A percentile compares a stretch with the other conserved stretches of the same genome.
Evolutionary conservation across 2,329 filamentous ascomycete genomes (phyloP).

Genomic region (Exophiala xenobiotica): DNA sequence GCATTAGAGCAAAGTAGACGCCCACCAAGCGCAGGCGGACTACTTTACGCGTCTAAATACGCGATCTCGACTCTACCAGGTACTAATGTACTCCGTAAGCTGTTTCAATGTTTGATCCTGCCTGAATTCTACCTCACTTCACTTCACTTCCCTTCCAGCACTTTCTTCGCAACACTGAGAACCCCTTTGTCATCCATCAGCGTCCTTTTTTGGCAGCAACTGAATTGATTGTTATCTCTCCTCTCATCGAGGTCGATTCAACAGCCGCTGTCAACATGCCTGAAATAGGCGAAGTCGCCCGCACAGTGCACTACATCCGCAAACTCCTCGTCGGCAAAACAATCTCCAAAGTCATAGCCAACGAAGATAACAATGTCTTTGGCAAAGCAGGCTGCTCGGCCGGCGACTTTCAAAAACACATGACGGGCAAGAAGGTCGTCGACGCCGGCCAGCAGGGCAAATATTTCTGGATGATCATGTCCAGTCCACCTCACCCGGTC

Average conservation of each 20-base stretch:
- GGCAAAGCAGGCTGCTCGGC: constrained; percentile 85
- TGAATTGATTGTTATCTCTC: too few relatives aligned
- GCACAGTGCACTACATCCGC: constrained; percentile 80
- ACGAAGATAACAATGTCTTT: constrained; percentile 82
- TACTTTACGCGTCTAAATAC: constrained; percentile 27
- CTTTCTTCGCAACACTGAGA: too few relatives aligned
- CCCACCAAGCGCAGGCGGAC: too few relatives aligned
- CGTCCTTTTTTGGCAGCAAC: too few relatives aligned
- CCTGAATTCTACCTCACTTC: too few relatives aligned
- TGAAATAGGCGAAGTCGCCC: constrained; percentile 65
- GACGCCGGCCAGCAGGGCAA: constrained; percentile 85
- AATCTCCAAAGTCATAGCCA: constrained; percentile 66
- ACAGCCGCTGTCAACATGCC: constrained; percentile 43
- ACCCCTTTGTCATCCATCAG: too few relatives aligned
- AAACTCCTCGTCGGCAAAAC: constrained; percentile 81
- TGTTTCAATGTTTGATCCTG: neutral
- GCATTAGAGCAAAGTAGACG: too few relatives aligned
- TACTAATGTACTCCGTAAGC: neutral
- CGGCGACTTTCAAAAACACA: constrained; percentile 67
- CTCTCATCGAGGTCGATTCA: too few relatives aligned
- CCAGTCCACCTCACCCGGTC: constrained; percentile 75
- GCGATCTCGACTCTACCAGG: neutral
- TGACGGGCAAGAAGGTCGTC: constrained; percentile 71
- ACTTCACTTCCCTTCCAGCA: too few relatives aligned
- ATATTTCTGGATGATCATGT: constrained; percentile 90